phyloP scores from a whole-genome alignment of 305 asterid species.

The Nicotiana rustica region DNA sequence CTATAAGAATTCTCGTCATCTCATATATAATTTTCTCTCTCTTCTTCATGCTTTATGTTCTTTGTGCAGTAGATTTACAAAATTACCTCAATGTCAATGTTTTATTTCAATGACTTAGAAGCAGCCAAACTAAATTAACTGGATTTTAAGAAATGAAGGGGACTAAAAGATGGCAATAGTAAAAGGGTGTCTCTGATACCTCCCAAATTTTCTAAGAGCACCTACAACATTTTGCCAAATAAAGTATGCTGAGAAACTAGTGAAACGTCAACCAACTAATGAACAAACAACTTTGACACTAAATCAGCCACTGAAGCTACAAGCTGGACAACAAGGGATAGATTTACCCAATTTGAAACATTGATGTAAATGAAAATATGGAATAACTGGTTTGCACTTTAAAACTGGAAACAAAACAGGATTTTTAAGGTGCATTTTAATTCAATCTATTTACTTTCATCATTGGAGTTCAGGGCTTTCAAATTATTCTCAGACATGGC shows the following conservation, averaged over 20 bases:
- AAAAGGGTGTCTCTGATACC: not conserved
- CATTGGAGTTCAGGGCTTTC: constrained; percentile 9
- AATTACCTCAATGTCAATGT: not conserved
- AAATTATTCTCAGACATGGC: no score
- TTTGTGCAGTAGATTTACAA: not conserved
- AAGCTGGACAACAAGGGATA: not conserved
- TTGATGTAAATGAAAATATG: not conserved
- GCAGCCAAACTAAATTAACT: not conserved
- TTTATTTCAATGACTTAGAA: not conserved
- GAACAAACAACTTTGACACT: constrained; percentile 1
- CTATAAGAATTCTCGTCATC: not conserved
- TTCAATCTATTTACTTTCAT: no score
- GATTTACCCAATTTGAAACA: not conserved
- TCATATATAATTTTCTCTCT: constrained; percentile 9
- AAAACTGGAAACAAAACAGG: not conserved
- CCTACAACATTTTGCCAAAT: constrained; percentile 13
- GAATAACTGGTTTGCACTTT: not conserved
- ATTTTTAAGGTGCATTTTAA: not conserved
- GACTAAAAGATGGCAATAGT: not conserved
- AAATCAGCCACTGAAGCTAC: not conserved
- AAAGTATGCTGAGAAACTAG: not conserved
- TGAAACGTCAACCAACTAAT: not conserved
- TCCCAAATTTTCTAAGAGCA: not conserved
- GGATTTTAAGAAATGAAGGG: not conserved
- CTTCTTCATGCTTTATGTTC: not conserved